Percentiles rank a stretch among this genome's conserved stretches.
phyloP scores from a whole-genome alignment of 2,329 filamentous ascomycete genomes.

The Curvularia spicifera region DNA sequence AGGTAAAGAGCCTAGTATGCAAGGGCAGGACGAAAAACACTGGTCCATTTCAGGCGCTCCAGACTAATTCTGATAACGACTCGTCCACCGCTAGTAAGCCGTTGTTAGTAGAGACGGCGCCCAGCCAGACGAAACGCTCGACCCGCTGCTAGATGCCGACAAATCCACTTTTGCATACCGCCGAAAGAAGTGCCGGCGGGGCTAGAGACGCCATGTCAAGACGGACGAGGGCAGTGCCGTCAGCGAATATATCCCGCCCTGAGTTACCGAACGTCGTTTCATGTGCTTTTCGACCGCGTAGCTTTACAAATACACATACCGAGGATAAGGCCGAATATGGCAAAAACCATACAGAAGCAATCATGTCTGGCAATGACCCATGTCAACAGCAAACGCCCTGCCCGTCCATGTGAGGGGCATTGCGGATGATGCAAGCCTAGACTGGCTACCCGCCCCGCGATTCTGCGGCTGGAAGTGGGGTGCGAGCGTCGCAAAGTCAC shows the following conservation, averaged over 20 bases:
- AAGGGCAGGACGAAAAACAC: neutral
- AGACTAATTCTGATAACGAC: slow-evolving; percentile 4
- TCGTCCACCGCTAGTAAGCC: slow-evolving; percentile 11
- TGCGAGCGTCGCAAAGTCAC: slow-evolving; percentile 9
- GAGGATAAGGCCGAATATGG: neutral
- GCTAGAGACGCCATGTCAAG: neutral
- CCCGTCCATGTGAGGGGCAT: neutral
- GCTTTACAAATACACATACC: neutral
- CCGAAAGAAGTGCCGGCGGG: slow-evolving; percentile 1
- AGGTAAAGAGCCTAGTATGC: neutral
- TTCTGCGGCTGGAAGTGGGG: slow-evolving; percentile 23
- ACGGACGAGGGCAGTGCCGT: neutral
- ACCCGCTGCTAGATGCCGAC: neutral
- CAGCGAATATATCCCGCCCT: neutral
- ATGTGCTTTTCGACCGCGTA: neutral
- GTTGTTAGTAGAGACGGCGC: neutral
- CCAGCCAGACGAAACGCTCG: neutral
- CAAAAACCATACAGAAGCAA: neutral
- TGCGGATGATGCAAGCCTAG: too few species aligned
- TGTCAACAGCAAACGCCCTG: too few species aligned
- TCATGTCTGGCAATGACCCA: neutral
- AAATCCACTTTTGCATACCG: slow-evolving; percentile 1
- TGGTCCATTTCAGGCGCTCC: neutral
- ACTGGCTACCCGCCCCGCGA: slow-evolving; percentile 18
- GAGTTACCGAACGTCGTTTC: neutral